Conservation (phyloP, 768 basidiomycete species). For the Leccinum pellstonianum region DNA sequence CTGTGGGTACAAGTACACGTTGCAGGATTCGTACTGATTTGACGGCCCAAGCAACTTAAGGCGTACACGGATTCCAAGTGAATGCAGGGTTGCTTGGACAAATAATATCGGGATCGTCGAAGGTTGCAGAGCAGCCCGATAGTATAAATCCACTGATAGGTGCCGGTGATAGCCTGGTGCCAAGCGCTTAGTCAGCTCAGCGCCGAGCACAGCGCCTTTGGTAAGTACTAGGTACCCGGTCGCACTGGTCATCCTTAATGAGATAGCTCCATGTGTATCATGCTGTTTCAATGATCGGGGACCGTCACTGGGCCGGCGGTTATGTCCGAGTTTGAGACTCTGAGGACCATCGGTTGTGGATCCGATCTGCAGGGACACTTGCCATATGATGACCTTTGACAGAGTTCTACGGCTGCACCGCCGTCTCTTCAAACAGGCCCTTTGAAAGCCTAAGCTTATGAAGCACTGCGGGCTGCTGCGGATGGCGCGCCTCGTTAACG, state of each 20-base stretch:
- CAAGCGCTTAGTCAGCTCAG: too few species aligned
- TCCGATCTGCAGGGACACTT: not conserved
- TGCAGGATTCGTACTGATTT: not conserved
- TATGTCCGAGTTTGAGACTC: not conserved
- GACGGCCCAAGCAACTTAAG: too few species aligned
- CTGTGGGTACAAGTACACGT: not conserved
- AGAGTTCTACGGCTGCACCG: not conserved
- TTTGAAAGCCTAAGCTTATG: not conserved
- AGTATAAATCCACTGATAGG: too few species aligned
- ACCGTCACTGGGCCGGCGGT: not conserved
- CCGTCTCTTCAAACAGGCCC: not conserved
- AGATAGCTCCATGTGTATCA: not conserved
- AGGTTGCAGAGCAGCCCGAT: too few species aligned
- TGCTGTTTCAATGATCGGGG: not conserved
- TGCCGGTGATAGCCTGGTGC: too few species aligned
- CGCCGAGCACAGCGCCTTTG: not conserved
- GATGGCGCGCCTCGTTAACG: not conserved
- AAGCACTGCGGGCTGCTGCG: not conserved
- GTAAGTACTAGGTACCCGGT: too few species aligned
- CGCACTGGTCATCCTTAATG: too few species aligned
- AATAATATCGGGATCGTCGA: too few species aligned
- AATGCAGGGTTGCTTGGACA: not conserved
- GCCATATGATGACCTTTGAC: not conserved
- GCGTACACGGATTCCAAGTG: not conserved
- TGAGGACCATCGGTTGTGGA: not conserved